A percentile compares a stretch with the other conserved stretches of the same genome.
Evolutionary conservation across 139 green algal genomes (phyloP).

Genomic region (Tetradesmus lagerheimii): DNA sequence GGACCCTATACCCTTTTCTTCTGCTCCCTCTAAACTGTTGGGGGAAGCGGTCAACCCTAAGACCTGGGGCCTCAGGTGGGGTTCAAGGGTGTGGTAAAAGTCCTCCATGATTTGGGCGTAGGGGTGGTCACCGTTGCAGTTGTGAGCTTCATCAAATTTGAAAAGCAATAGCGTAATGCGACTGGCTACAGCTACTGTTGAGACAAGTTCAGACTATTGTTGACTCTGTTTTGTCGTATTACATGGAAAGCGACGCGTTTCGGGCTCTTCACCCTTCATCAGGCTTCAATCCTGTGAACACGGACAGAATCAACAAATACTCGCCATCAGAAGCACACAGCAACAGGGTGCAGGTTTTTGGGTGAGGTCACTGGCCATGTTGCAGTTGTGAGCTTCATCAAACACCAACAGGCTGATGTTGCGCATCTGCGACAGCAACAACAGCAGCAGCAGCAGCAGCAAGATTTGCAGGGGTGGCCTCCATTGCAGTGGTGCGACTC

Average conservation of each 20-base stretch:
- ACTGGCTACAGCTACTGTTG: too few relatives aligned
- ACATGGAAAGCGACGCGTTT: too few relatives aligned
- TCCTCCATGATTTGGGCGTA: conserved; percentile 52
- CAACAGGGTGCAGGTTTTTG: too few relatives aligned
- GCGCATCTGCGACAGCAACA: conserved; percentile 25
- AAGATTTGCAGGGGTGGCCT: neutral
- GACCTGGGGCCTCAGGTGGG: conserved; percentile 27
- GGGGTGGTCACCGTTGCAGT: conserved; percentile 29
- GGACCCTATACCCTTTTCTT: neutral
- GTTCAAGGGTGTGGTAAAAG: conserved; percentile 15
- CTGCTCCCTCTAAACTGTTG: neutral
- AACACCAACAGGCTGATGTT: conserved; percentile 40
- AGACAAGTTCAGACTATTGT: too few relatives aligned
- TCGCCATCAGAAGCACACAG: too few relatives aligned
- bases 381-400: conserved; percentile 46
- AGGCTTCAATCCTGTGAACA: too few relatives aligned
- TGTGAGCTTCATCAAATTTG: neutral
- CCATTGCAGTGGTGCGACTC: conserved; percentile 20
- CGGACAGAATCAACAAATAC: too few relatives aligned
- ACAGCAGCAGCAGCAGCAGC: neutral
- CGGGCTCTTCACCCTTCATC: too few relatives aligned
- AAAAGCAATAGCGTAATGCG: too few relatives aligned
- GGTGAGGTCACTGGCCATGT: too few relatives aligned
- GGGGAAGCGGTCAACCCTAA: conserved; percentile 43
- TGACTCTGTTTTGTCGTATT: too few relatives aligned